Percentiles rank a stretch among this genome's conserved stretches.
Conservation (phyloP, 2,329 filamentous ascomycete genomes). For the Periconia sp. region DNA sequence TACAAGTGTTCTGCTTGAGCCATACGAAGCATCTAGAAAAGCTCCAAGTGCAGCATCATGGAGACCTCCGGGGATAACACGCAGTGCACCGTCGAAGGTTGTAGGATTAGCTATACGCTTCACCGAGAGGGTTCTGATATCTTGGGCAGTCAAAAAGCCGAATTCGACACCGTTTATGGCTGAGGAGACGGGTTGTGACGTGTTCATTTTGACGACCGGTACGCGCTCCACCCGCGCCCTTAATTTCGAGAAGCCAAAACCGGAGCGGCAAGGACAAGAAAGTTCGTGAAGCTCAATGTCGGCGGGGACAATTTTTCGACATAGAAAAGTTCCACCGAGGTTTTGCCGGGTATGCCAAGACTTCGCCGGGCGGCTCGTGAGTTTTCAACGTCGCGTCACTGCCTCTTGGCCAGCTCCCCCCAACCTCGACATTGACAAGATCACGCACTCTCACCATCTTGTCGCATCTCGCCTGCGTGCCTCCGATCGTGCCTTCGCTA, state of each 20-base stretch:
- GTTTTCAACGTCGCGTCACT: conserved; percentile 21
- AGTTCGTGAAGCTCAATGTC: conserved; percentile 15
- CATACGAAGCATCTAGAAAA: conserved; percentile 83
- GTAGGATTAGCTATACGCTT: conserved; percentile 91
- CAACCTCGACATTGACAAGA: too few relatives aligned
- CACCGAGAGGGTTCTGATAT: conserved; percentile 89
- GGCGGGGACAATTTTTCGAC: conserved; percentile 38
- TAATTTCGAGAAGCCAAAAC: conserved; percentile 12
- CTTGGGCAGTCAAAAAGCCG: conserved; percentile 77
- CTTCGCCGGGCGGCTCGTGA: conserved; percentile 1
- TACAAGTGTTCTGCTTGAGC: conserved; percentile 18
- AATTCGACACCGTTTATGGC: conserved; percentile 89
- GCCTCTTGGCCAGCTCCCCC: conserved; percentile 4
- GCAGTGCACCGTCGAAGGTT: conserved; percentile 91
- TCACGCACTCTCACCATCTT: too few relatives aligned
- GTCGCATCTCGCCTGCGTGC: too few relatives aligned
- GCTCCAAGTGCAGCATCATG: conserved; percentile 92
- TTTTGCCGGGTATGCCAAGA: conserved; percentile 31
- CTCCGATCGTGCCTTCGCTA: too few relatives aligned
- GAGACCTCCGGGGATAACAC: conserved; percentile 87
- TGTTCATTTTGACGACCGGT: conserved; percentile 46
- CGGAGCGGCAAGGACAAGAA: conserved; percentile 17
- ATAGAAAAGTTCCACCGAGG: conserved; percentile 35
- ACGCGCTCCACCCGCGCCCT: conserved; percentile 19
- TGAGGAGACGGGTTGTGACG: conserved; percentile 77